Percentiles rank a stretch among this genome's conserved stretches.
These are phyloP conservation scores for Arachis stenosperma DNA, from an alignment of 306 rosid species.

Conservation along the genomic window DNA sequence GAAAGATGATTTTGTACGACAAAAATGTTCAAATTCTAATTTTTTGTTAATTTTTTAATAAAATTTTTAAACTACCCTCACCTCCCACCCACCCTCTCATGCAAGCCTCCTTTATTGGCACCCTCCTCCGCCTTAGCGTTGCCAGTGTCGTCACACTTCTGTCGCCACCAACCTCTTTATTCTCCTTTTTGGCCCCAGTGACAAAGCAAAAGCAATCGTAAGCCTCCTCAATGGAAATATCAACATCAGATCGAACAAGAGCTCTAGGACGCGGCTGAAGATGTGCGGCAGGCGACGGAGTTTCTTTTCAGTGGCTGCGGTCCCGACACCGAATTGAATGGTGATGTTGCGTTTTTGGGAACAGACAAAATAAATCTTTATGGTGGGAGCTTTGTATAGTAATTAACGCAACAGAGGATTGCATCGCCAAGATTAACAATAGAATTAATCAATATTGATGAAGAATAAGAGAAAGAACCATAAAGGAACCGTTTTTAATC, in stretches of 20 bases:
- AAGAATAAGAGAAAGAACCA: too few species aligned
- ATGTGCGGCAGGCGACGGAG: slow-evolving; percentile 90
- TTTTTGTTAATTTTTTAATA: too few species aligned
- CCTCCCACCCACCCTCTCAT: too few species aligned
- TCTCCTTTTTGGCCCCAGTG: slow-evolving; percentile 50
- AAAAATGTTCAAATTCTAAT: too few species aligned
- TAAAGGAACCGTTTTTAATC: too few species aligned
- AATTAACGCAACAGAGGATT: slow-evolving; percentile 33
- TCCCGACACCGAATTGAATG: slow-evolving; percentile 59
- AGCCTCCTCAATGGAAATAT: slow-evolving; percentile 70
- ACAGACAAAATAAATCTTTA: slow-evolving; percentile 87
- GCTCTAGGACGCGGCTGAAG: slow-evolving; percentile 89
- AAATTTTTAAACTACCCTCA: too few species aligned
- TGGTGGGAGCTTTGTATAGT: slow-evolving; percentile 32
- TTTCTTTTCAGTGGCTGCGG: slow-evolving; percentile 65
- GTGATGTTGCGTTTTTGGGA: slow-evolving; percentile 89
- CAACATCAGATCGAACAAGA: slow-evolving; percentile 94
- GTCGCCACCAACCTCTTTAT: neutral
- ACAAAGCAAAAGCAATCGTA: slow-evolving; percentile 84
- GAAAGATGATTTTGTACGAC: too few species aligned
- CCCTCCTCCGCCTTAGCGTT: too few species aligned
- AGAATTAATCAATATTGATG: too few species aligned
- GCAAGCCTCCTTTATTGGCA: too few species aligned
- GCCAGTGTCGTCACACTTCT: slow-evolving; percentile 42
- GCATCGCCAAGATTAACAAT: neutral